Evolutionary conservation across 1,284 basidiomycete genomes (phyloP).

Genomic region (Boletus albobrunnescens): DNA sequence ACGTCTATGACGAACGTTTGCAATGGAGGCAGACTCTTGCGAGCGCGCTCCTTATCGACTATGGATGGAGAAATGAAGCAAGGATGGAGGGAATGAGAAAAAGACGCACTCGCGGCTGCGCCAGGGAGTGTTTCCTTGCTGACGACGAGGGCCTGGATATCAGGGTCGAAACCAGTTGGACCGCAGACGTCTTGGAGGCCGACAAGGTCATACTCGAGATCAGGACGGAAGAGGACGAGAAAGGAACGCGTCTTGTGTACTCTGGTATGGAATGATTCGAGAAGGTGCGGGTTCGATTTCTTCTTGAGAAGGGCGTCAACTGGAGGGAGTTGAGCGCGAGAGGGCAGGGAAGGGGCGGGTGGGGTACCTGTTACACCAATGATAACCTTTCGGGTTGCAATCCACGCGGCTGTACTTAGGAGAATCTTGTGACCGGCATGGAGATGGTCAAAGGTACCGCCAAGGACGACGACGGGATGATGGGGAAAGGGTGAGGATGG

Average conservation of each 20-base stretch:
- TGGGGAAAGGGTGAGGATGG: slow-evolving; percentile 23
- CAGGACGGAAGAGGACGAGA: slow-evolving; percentile 62
- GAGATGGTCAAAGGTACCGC: slow-evolving; percentile 91
- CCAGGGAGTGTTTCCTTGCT: slow-evolving; percentile 82
- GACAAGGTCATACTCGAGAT: slow-evolving; percentile 60
- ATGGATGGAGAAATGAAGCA: slow-evolving; percentile 4
- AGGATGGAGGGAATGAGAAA: not conserved
- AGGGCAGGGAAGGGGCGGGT: slow-evolving; percentile 12
- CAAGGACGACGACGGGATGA: slow-evolving; percentile 57
- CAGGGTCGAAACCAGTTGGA: slow-evolving; percentile 79
- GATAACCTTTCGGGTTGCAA: slow-evolving; percentile 76
- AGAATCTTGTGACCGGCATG: slow-evolving; percentile 98
- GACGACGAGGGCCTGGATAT: slow-evolving; percentile 84
- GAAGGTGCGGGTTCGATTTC: slow-evolving; percentile 68
- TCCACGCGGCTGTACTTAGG: slow-evolving; percentile 85
- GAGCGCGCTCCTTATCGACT: slow-evolving; percentile 63
- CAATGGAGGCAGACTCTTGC: slow-evolving; percentile 56
- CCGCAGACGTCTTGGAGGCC: slow-evolving; percentile 82
- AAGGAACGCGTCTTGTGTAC: slow-evolving; percentile 58
- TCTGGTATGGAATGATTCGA: slow-evolving; percentile 65
- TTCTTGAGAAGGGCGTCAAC: slow-evolving; percentile 71
- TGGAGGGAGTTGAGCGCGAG: slow-evolving; percentile 29
- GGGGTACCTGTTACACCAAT: slow-evolving; percentile 80
- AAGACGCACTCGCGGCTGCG: slow-evolving; percentile 59
- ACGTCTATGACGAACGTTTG: slow-evolving; percentile 81